Percentiles rank a stretch among this genome's conserved stretches.
phyloP scores from a whole-genome alignment of 2,329 filamentous ascomycete genomes.

The Clarireedia homoeocarpa region DNA sequence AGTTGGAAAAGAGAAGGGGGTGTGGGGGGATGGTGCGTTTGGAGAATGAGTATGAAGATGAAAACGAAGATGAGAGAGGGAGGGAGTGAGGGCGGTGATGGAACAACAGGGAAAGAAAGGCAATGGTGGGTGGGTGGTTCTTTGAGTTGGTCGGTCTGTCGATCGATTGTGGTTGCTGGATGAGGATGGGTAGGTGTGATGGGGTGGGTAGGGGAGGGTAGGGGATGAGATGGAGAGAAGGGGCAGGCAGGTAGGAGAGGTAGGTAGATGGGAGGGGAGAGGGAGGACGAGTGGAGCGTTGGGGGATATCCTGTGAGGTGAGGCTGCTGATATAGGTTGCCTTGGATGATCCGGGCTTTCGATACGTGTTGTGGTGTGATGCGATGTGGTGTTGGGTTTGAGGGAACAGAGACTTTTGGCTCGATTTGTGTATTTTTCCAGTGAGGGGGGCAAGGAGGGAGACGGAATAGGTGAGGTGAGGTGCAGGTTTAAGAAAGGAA shows the following conservation, averaged over 20 bases:
- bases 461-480: too few relatives aligned
- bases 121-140: too few relatives aligned
- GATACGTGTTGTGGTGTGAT: background rate
- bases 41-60: too few relatives aligned
- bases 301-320: background rate
- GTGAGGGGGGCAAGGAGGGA: too few relatives aligned
- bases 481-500: too few relatives aligned
- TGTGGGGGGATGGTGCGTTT: background rate
- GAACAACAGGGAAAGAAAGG: too few relatives aligned
- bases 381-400: background rate
- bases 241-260: background rate
- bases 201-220: background rate
- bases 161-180: too few relatives aligned
- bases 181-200: background rate
- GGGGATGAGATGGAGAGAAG: background rate
- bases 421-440: too few relatives aligned
- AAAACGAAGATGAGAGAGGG: background rate
- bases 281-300: background rate
- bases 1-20: background rate
- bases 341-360: too few relatives aligned
- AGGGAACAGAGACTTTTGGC: too few relatives aligned
- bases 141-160: background rate
- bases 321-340: too few relatives aligned
- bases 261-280: background rate
- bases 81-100: too few relatives aligned